phyloP scores from a whole-genome alignment of 1,284 basidiomycete genomes.

The Pseudozyma hubeiensis region DNA sequence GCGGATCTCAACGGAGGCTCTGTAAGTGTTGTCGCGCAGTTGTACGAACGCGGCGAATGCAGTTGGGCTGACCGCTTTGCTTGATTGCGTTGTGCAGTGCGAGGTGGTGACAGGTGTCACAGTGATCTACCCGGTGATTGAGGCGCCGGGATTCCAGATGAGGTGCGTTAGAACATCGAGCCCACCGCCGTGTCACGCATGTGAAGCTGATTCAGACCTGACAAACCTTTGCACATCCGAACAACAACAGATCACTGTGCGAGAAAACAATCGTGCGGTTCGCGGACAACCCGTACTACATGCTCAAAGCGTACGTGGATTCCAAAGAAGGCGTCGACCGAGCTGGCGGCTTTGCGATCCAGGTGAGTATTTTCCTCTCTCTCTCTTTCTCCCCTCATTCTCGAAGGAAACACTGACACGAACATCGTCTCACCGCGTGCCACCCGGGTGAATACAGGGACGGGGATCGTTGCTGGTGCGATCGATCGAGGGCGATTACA shows the following conservation, averaged over 20 bases:
- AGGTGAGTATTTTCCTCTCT: conserved; percentile 72
- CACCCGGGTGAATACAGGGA: conserved; percentile 70
- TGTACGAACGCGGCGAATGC: not conserved
- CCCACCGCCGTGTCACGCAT: too few species aligned
- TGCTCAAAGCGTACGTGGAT: conserved; percentile 86
- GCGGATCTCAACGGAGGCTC: conserved; percentile 77
- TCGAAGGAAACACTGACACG: not conserved
- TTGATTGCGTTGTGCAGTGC: conserved; percentile 29
- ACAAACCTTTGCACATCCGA: not conserved
- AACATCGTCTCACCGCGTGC: not conserved
- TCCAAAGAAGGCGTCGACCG: conserved; percentile 89
- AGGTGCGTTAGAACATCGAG: conserved; percentile 72
- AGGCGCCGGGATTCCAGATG: conserved; percentile 85
- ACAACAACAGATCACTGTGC: conserved; percentile 50
- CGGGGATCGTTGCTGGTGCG: conserved; percentile 82
- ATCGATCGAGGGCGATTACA: conserved; percentile 89
- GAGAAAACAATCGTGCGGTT: conserved; percentile 67
- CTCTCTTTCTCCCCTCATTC: not conserved
- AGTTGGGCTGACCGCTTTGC: not conserved
- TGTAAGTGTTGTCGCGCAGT: conserved; percentile 11
- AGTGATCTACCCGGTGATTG: conserved; percentile 82
- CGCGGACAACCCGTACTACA: conserved; percentile 66
- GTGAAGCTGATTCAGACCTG: not conserved
- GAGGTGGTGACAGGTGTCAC: conserved; percentile 66
- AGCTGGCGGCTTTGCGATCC: conserved; percentile 94